A percentile compares a stretch with the other conserved stretches of the same genome.
Conservation (phyloP, 2,329 filamentous ascomycete genomes). For the Aspergillus udagawae region DNA sequence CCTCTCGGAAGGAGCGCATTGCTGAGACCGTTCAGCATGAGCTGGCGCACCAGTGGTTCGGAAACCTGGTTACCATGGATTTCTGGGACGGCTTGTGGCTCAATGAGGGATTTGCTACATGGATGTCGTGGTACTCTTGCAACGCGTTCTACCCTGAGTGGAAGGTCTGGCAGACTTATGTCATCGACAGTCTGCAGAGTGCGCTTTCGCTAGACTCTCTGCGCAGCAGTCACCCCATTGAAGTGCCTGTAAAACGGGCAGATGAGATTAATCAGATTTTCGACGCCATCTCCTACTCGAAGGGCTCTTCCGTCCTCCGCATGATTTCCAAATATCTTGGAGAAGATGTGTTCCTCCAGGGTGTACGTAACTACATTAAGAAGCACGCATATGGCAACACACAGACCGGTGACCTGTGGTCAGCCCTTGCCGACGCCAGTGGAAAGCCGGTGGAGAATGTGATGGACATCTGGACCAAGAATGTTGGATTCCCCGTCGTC, state of each 20-base stretch:
- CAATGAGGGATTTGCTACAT: conserved; percentile 87
- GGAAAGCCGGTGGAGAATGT: conserved; percentile 86
- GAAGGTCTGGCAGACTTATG: conserved; percentile 96
- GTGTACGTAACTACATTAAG: conserved; percentile 84
- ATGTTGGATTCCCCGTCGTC: conserved; percentile 88
- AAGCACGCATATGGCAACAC: conserved; percentile 98
- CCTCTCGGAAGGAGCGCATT: conserved; percentile 84
- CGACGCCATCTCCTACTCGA: conserved; percentile 94
- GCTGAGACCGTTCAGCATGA: conserved; percentile 97
- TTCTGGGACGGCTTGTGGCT: conserved; percentile 98
- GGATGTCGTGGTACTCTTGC: conserved; percentile 93
- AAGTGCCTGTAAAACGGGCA: conserved; percentile 90
- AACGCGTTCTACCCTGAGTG: conserved; percentile 95
- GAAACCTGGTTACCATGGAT: conserved; percentile 96
- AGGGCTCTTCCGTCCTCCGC: conserved; percentile 89
- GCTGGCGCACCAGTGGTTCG: conserved; percentile 96
- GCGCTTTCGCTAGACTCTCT: conserved; percentile 85
- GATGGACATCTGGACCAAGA: conserved; percentile 96
- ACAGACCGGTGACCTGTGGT: conserved; percentile 85
- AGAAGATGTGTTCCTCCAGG: conserved; percentile 88
- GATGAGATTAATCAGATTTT: conserved; percentile 99
- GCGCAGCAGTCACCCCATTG: conserved; percentile 91
- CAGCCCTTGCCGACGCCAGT: conserved; percentile 78
- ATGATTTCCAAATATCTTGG: conserved; percentile 97
- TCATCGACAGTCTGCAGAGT: conserved; percentile 85